These are phyloP conservation scores for Acer negundo DNA, from an alignment of 345 rosid species.

Conservation along the genomic window DNA sequence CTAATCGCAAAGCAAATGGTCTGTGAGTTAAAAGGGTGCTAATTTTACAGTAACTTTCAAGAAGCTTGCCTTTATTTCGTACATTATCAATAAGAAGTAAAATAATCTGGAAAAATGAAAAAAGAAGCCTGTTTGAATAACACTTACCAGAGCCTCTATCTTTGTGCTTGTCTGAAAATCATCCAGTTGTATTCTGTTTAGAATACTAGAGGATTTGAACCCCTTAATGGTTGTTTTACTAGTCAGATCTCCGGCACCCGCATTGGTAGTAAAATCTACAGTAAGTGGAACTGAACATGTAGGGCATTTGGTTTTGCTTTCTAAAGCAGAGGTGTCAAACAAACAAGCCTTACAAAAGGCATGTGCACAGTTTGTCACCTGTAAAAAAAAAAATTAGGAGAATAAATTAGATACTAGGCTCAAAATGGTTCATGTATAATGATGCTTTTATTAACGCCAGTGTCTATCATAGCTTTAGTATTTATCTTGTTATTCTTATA, in stretches of 20 bases:
- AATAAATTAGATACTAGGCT: not conserved
- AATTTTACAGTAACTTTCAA: not conserved
- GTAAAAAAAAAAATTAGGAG: conserved; percentile 23
- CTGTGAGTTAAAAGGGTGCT: not conserved
- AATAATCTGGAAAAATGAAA: not conserved
- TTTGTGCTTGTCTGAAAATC: conserved; percentile 98
- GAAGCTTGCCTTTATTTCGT: not conserved
- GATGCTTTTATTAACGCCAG: too few relatives aligned
- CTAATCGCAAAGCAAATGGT: not conserved
- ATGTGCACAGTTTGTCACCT: conserved; percentile 85
- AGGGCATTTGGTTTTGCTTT: conserved; percentile 60
- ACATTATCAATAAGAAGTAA: not conserved
- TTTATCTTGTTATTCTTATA: too few relatives aligned
- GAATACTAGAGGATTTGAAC: conserved; percentile 77
- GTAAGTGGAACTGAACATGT: conserved; percentile 72
- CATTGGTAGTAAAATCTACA: conserved; percentile 69
- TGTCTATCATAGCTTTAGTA: too few relatives aligned
- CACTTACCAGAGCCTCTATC: conserved; percentile 93
- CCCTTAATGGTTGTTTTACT: conserved; percentile 69
- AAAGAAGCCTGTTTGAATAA: conserved; percentile 9
- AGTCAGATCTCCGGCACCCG: conserved; percentile 45
- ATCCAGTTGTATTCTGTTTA: conserved; percentile 73
- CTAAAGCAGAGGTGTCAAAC: conserved; percentile 63
- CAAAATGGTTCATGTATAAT: too few relatives aligned
- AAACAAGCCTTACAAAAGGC: conserved; percentile 90